These are phyloP conservation scores for Protomyces macrosporus DNA, from an alignment of 1,139 yeast genomes.

Conservation along the genomic window DNA sequence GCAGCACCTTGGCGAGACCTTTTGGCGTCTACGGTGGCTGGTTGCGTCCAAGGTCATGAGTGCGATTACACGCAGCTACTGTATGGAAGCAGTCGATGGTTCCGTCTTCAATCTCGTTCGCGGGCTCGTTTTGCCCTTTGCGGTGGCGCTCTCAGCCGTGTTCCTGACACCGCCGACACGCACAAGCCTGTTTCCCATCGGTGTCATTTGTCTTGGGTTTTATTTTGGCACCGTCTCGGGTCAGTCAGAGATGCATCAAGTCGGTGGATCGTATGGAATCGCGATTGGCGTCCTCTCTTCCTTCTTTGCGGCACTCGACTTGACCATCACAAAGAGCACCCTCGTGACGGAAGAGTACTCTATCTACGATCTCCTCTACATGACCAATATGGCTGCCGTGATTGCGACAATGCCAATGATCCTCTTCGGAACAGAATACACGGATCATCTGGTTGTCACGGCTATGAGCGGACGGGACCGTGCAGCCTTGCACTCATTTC, in stretches of 20 bases:
- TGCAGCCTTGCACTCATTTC: conserved; percentile 7
- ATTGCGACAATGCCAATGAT: conserved; percentile 11
- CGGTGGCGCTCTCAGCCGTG: conserved; percentile 22
- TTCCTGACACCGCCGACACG: conserved; percentile 23
- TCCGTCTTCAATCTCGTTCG: conserved; percentile 28
- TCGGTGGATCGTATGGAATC: conserved; percentile 19
- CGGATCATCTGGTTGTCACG: conserved; percentile 12
- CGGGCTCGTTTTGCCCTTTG: conserved; percentile 27
- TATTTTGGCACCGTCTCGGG: conserved; percentile 26
- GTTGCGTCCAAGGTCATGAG: conserved; percentile 9
- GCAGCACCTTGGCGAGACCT: conserved; percentile 8
- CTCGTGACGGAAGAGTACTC: conserved; percentile 2
- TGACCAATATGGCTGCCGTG: conserved; percentile 21
- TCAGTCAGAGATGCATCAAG: conserved; percentile 5
- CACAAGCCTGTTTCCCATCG: conserved; percentile 12
- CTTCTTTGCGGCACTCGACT: conserved; percentile 27
- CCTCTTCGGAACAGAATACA: conserved; percentile 22
- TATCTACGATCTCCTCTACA: conserved; percentile 5
- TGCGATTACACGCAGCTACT: conserved; percentile 24
- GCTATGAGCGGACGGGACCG: conserved; percentile 5
- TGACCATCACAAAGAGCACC: conserved; percentile 23
- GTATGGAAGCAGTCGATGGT: conserved; percentile 27
- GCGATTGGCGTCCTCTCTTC: conserved; percentile 26
- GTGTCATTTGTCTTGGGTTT: conserved; percentile 26
- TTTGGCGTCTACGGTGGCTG: conserved; percentile 3